Conservation (phyloP, 1,284 basidiomycete genomes). For the Trametes versicolor region DNA sequence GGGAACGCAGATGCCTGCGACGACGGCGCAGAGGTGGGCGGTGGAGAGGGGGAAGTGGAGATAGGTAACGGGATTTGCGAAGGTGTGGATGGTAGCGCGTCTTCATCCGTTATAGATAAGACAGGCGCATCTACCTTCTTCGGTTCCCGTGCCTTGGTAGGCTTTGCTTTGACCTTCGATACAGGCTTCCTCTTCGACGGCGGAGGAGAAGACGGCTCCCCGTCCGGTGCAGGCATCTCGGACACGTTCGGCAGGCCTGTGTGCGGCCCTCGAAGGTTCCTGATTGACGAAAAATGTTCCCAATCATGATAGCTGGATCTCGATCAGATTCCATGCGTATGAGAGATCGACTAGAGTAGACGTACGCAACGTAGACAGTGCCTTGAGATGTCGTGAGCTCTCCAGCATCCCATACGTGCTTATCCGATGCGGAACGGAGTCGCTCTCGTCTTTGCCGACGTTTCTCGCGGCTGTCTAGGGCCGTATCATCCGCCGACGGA, state of each 20-base stretch:
- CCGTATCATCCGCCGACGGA: slow-evolving; percentile 39
- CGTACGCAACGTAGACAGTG: slow-evolving; percentile 84
- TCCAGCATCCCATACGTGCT: slow-evolving; percentile 20
- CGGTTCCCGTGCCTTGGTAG: slow-evolving; percentile 31
- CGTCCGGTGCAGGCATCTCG: slow-evolving; percentile 55
- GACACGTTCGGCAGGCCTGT: slow-evolving; percentile 76
- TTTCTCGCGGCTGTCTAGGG: slow-evolving; percentile 46
- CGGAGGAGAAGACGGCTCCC: slow-evolving; percentile 32
- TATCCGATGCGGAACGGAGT: slow-evolving; percentile 46
- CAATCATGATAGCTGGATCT: slow-evolving; percentile 83
- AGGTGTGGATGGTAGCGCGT: slow-evolving; percentile 39
- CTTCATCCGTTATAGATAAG: slow-evolving; percentile 24
- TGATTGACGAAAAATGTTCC: slow-evolving; percentile 95
- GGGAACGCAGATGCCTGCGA: slow-evolving; percentile 34
- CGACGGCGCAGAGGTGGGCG: slow-evolving; percentile 43
- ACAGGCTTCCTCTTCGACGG: slow-evolving; percentile 40
- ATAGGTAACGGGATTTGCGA: slow-evolving; percentile 51
- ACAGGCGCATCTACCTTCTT: slow-evolving; percentile 28
- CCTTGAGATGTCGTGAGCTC: slow-evolving; percentile 39
- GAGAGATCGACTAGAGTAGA: slow-evolving; percentile 37
- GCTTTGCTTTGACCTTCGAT: slow-evolving; percentile 41
- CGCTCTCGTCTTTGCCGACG: slow-evolving; percentile 49
- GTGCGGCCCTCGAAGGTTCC: slow-evolving; percentile 88
- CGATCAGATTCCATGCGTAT: slow-evolving; percentile 10
- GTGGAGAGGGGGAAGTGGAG: slow-evolving; percentile 59